Evolutionary conservation across 192 early-diverging fungal genomes (phyloP).

Genomic region (Lunasporangiospora selenospora): DNA sequence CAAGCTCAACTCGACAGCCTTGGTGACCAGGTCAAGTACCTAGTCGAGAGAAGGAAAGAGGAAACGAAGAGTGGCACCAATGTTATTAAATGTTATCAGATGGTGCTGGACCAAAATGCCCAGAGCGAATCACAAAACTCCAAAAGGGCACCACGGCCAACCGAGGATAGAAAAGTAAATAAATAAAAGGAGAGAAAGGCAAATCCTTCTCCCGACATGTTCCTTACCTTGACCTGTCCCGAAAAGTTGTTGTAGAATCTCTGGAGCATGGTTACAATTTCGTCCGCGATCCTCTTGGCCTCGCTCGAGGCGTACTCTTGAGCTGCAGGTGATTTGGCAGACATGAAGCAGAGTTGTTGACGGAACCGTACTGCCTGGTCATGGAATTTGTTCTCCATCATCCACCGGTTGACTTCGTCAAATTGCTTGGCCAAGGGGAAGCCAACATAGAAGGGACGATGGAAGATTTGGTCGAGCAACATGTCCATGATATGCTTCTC

Average conservation of each 20-base stretch:
- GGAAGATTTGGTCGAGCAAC: constrained; percentile 51
- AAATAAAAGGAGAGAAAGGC: too few relatives aligned
- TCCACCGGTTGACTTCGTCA: constrained; percentile 41
- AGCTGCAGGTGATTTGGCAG: constrained; percentile 33
- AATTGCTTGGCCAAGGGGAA: constrained; percentile 34
- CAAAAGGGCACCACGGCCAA: too few relatives aligned
- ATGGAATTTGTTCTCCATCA: constrained; percentile 35
- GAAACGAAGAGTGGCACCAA: too few relatives aligned
- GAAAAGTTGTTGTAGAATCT: constrained; percentile 41
- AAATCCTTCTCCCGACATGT: too few relatives aligned
- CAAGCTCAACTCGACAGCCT: constrained; percentile 49
- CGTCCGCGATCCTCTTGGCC: constrained; percentile 23
- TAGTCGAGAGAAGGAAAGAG: too few relatives aligned
- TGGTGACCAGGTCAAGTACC: constrained; percentile 45
- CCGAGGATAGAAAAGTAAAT: too few relatives aligned
- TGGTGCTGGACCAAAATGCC: too few relatives aligned
- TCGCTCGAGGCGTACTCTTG: constrained; percentile 27
- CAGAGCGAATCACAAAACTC: too few relatives aligned
- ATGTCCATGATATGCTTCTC: constrained; percentile 62
- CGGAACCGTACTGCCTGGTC: constrained; percentile 50
- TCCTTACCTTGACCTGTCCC: constrained; percentile 43
- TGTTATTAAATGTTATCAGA: too few relatives aligned
- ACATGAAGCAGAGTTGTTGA: constrained; percentile 50
- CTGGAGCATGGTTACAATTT: constrained; percentile 34
- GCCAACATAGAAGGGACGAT: constrained; percentile 48